These are phyloP conservation scores for Conringia planisiliqua DNA, from an alignment of 345 rosid genomes.

Conservation along the genomic window DNA sequence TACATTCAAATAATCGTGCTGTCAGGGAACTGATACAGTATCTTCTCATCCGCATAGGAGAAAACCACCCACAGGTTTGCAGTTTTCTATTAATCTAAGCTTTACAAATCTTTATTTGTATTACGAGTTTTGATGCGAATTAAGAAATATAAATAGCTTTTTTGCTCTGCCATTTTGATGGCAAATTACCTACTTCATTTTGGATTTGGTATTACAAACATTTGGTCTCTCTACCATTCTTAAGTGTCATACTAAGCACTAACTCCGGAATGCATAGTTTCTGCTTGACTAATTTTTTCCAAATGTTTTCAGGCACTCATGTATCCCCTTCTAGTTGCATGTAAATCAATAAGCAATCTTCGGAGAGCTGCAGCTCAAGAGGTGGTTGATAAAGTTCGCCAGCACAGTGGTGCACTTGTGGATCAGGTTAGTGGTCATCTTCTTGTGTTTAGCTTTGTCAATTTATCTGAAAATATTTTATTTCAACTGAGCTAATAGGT, in stretches of 20 bases:
- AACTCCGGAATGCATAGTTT: slow-evolving; percentile 7
- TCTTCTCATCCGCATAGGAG: slow-evolving; percentile 93
- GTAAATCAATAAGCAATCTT: slow-evolving; percentile 93
- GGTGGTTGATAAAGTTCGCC: slow-evolving; percentile 96
- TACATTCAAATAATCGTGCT: slow-evolving; percentile 92
- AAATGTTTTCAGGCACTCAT: slow-evolving; percentile 75
- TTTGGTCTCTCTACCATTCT: not conserved
- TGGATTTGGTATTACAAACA: slow-evolving; percentile 3
- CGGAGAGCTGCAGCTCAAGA: slow-evolving; percentile 95
- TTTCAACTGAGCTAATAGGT: slow-evolving; percentile 11
- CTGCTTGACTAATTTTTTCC: slow-evolving; percentile 9
- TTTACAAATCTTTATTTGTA: not conserved
- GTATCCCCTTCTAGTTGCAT: slow-evolving; percentile 99
- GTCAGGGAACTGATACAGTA: slow-evolving; percentile 93
- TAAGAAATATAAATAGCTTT: not conserved
- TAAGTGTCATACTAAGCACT: not conserved
- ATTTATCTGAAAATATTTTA: not conserved
- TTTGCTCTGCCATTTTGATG: slow-evolving; percentile 6
- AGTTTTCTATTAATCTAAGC: slow-evolving; percentile 5
- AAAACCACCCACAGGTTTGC: slow-evolving; percentile 92
- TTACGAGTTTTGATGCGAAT: slow-evolving; percentile 8
- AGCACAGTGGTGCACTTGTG: slow-evolving; percentile 89
- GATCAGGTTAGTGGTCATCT: slow-evolving; percentile 64
- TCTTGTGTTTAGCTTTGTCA: not conserved
- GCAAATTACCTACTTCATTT: not conserved